These are phyloP conservation scores for Auxenochlorella pyrenoidosa DNA, from an alignment of 139 green algal species.

Conservation along the genomic window DNA sequence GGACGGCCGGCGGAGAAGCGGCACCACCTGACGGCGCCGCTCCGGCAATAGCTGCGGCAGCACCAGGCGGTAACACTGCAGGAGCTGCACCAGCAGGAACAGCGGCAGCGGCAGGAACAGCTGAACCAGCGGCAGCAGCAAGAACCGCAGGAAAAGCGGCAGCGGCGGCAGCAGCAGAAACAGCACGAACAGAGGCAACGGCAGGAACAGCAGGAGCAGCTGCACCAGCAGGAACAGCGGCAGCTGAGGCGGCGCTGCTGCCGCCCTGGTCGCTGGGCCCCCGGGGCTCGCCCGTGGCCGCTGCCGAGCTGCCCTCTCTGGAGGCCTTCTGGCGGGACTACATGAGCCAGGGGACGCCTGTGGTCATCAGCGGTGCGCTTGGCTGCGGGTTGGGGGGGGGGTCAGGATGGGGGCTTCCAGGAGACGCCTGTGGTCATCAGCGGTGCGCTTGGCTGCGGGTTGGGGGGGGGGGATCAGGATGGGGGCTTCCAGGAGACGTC, in stretches of 20 bases:
- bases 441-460: background rate
- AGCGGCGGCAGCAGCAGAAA: no score
- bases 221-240: background rate
- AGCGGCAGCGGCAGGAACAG: no score
- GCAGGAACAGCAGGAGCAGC: background rate
- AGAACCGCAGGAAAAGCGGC: no score
- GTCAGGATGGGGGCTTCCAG: no score
- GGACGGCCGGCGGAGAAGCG: background rate
- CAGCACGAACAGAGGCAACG: no score
- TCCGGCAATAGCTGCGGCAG: no score
- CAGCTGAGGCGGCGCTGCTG: conserved; percentile 39
- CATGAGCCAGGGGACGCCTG: conserved; percentile 47
- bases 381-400: no score
- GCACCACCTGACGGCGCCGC: no score
- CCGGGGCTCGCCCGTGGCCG: conserved; percentile 12
- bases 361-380: conserved; percentile 32
- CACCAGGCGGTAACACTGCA: no score
- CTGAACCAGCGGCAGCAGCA: no score
- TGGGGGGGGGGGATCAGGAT: no score
- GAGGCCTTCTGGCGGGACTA: conserved; percentile 69
- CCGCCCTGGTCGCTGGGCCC: conserved; percentile 57
- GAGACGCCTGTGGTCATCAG: conserved; percentile 35
- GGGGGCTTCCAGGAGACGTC: conserved; percentile 32
- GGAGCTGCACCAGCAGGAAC: no score
- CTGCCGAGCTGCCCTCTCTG: conserved; percentile 47